Evolutionary conservation across 1,284 basidiomycete species (phyloP).

Genomic region (Trichosporon ovoides): DNA sequence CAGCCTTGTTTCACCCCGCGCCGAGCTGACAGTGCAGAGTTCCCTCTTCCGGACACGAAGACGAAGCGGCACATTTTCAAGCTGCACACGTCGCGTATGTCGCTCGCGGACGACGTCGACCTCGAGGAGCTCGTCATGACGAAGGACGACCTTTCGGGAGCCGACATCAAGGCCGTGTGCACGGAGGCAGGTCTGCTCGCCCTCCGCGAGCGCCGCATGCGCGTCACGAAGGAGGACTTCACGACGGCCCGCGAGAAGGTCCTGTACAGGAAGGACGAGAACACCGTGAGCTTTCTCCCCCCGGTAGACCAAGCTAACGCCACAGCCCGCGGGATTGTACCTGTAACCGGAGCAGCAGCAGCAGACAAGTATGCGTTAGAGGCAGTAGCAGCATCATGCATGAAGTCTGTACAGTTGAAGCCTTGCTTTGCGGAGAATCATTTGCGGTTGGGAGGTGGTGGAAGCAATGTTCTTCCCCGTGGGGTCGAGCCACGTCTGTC

Average conservation of each 20-base stretch:
- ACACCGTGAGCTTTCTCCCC: conserved; percentile 53
- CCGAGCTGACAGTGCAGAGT: conserved; percentile 53
- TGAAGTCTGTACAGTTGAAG: conserved; percentile 11
- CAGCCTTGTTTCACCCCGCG: conserved; percentile 9
- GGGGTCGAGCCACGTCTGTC: conserved; percentile 5
- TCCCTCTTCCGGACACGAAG: conserved; percentile 89
- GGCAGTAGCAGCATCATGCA: conserved; percentile 4
- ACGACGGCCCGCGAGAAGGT: conserved; percentile 84
- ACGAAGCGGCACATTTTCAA: conserved; percentile 98
- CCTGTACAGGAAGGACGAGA: conserved; percentile 88
- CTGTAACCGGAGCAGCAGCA: conserved; percentile 22
- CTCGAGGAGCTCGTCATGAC: conserved; percentile 93
- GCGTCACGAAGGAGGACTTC: conserved; percentile 89
- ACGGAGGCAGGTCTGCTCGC: conserved; percentile 97
- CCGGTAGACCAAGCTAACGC: background rate
- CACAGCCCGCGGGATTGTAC: conserved; percentile 41
- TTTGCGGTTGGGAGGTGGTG: too few relatives aligned
- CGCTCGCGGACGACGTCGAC: conserved; percentile 82
- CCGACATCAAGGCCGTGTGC: conserved; percentile 97
- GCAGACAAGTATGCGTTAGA: conserved; percentile 7
- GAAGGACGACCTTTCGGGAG: conserved; percentile 94
- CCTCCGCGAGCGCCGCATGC: conserved; percentile 89
- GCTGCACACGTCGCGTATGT: conserved; percentile 96
- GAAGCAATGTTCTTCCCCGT: background rate
- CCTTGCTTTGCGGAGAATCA: too few relatives aligned